Percentiles rank a stretch among this genome's conserved stretches.
phyloP scores from a whole-genome alignment of 2,329 filamentous ascomycete species.

The Acrocalymma vagum region DNA sequence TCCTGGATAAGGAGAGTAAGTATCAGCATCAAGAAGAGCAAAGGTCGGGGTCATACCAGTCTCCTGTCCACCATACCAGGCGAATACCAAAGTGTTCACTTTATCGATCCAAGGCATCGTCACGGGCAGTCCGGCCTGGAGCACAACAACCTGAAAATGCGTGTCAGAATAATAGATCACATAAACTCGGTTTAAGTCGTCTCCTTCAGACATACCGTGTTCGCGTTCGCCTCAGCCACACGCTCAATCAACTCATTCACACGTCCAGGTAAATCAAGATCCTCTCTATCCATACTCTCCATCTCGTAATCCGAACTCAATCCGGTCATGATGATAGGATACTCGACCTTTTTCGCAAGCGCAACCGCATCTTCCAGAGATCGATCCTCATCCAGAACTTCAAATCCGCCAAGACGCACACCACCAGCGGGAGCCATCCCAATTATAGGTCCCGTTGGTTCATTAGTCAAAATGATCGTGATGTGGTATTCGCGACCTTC shows the following conservation, averaged over 20 bases:
- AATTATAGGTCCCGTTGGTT: too few relatives aligned
- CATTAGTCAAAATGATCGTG: too few relatives aligned
- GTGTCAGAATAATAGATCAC: too few relatives aligned
- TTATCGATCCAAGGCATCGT: conserved; percentile 77
- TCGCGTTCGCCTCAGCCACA: conserved; percentile 68
- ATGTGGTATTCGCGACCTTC: too few relatives aligned
- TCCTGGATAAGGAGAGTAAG: too few relatives aligned
- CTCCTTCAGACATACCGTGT: too few relatives aligned
- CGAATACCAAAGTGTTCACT: conserved; percentile 78
- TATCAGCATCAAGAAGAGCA: too few relatives aligned
- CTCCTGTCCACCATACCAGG: conserved; percentile 84
- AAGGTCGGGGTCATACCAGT: too few relatives aligned
- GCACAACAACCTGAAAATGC: too few relatives aligned
- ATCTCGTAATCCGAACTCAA: conserved; percentile 78
- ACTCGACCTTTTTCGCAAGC: conserved; percentile 50
- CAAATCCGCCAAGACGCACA: conserved; percentile 66
- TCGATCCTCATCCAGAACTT: conserved; percentile 59
- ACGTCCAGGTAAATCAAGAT: conserved; percentile 66
- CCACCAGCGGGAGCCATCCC: too few relatives aligned
- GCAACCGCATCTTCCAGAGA: conserved; percentile 13
- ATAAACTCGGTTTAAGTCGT: too few relatives aligned
- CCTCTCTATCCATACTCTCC: conserved; percentile 68
- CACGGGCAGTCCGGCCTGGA: conserved; percentile 83
- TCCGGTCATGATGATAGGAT: too few relatives aligned
- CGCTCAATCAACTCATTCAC: conserved; percentile 66